A percentile compares a stretch with the other conserved stretches of the same genome.
Conservation (phyloP, 768 basidiomycete genomes). For the Cubamyces sp. region DNA sequence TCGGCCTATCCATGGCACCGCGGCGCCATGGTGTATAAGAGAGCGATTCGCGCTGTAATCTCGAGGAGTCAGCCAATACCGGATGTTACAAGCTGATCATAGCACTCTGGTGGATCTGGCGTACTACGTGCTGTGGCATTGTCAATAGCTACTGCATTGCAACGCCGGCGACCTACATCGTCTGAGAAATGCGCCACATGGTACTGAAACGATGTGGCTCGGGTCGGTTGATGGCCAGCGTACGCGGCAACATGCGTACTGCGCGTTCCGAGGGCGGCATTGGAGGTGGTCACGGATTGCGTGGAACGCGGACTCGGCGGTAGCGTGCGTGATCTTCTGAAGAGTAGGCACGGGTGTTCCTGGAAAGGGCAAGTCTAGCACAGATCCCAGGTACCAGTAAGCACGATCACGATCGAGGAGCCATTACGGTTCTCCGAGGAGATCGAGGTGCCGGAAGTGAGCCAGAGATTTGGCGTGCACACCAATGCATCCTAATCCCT, state of each 20-base stretch:
- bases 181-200: not conserved
- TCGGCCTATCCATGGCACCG: not conserved
- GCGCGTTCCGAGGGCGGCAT: not conserved
- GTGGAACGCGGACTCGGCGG: not conserved
- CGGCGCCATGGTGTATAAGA: not conserved
- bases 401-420: slow-evolving; percentile 10
- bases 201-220: no score
- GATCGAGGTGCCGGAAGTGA: not conserved
- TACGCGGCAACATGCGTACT: not conserved
- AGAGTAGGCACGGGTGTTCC: not conserved
- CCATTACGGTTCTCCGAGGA: not conserved
- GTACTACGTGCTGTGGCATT: no score
- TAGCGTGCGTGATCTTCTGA: not conserved
- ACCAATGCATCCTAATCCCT: not conserved
- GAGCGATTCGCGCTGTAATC: no score
- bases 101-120: no score
- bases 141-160: no score
- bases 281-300: not conserved
- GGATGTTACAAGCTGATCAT: no score
- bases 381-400: not conserved
- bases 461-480: not conserved
- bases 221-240: no score
- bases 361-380: not conserved
- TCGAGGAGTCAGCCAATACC: no score
- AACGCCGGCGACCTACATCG: no score